Base-by-base conservation (phyloP, 208 protist species). In the Leptomonas seymouri region DNA sequence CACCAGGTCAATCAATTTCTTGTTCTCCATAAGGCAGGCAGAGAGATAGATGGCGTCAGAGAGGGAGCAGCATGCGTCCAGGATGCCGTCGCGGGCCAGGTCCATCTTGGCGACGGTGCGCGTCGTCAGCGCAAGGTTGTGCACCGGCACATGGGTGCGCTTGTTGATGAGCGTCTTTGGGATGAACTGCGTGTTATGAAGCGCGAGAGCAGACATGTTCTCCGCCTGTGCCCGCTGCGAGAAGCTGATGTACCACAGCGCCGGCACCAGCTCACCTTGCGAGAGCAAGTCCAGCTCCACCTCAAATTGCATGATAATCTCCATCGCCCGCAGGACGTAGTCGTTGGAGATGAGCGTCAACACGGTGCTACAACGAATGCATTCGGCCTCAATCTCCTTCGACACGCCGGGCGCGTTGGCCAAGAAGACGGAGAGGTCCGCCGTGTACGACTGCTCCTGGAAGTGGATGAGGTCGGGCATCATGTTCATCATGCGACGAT, bases 211-310 rank as follows among this genome's bases (percentile, higher is more conserved):
- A n/a, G 71, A 69, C 45, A 90, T 31, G 78, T 95, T 95, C 63
- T 93, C 85, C 42, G 76, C 56, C 78, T 90, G 86, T 5, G 83
- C 81, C 15, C 85, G 78, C 65, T 91, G 80, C 11, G 77, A 76
- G 41, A 89, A 91, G 75, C 86, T 91, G 45, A 89, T 64, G 71
- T 93, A 93, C 90, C 87, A 93, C 55, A 93, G 78, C 30, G 86
- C 85, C 20, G 90, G 83, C 49, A 92, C 57, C 14, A 90, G 50
- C 79, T 95, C 87, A 1, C 74, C 90, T 44, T 82, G 81, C n/a
- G 81, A 84, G 44, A 92, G 81, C 30, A 95, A 74, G 71, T 93
- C 71, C 9, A 95, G 80, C 76, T 95, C 90, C 21, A 93, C 54
- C 63, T 89, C 77, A 15, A 95, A 77, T 25, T 71, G 68, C 60